phyloP scores from a whole-genome alignment of 23 red algal species.

The Chondrus crispus region DNA sequence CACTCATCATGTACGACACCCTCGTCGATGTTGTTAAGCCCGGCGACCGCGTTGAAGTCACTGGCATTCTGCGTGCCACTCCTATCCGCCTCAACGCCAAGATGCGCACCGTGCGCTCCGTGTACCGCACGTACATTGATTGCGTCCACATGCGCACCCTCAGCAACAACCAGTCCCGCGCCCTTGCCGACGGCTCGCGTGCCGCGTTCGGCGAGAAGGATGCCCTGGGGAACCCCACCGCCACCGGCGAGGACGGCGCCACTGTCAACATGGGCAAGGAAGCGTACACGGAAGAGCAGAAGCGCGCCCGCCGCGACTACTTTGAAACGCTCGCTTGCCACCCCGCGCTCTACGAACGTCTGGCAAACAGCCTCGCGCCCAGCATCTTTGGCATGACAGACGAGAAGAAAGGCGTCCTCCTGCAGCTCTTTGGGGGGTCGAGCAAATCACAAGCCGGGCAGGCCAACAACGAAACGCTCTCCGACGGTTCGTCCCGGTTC shows the following conservation, averaged over 20 bases:
- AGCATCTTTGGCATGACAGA: constrained; percentile 95
- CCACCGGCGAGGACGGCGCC: constrained; percentile 1
- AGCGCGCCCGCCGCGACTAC: constrained; percentile 31
- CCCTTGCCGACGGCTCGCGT: neutral
- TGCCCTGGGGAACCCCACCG: neutral
- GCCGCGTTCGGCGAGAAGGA: constrained; percentile 18
- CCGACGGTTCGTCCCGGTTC: constrained; percentile 72
- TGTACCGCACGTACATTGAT: constrained; percentile 97
- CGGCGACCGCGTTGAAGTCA: constrained; percentile 96
- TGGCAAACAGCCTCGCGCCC: constrained; percentile 81
- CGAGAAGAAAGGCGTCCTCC: constrained; percentile 94
- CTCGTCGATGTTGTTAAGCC: constrained; percentile 93
- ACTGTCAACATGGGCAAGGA: constrained; percentile 21
- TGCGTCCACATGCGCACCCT: constrained; percentile 79
- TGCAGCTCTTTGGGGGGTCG: constrained; percentile 94
- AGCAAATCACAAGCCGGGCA: constrained; percentile 36
- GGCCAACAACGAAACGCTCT: constrained; percentile 39
- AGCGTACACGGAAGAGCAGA: constrained; percentile 28
- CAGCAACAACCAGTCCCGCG: constrained; percentile 50
- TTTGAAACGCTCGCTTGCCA: constrained; percentile 63
- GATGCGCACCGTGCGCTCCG: constrained; percentile 73
- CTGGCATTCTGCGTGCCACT: constrained; percentile 77
- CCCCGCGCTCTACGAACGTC: constrained; percentile 70
- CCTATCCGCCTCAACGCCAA: constrained; percentile 84
- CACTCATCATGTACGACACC: constrained; percentile 86